These are phyloP conservation scores for Endoconidiophora laricicola DNA, from an alignment of 2,329 filamentous ascomycete genomes.

Conservation along the genomic window DNA sequence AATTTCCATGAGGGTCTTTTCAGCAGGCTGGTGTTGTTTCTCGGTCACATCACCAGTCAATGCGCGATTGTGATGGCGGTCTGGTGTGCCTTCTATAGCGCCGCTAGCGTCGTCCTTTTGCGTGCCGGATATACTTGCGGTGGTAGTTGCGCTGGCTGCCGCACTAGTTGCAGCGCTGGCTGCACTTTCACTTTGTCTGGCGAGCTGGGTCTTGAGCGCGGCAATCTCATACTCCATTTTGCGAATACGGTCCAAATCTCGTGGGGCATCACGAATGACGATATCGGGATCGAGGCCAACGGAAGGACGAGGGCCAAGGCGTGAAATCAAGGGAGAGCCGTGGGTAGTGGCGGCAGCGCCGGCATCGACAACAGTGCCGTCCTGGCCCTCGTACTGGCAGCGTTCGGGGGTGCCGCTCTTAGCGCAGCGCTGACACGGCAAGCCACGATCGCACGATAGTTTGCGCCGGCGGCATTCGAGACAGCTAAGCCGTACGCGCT, in stretches of 20 bases:
- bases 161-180: slow-evolving; percentile 14
- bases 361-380: slow-evolving; percentile 31
- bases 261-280: slow-evolving; percentile 23
- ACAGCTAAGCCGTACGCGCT: slow-evolving; percentile 42
- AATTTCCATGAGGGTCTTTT: slow-evolving; percentile 25
- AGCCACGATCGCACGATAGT: slow-evolving; percentile 43
- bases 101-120: slow-evolving; percentile 26
- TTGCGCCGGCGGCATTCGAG: slow-evolving; percentile 44
- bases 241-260: slow-evolving; percentile 41
- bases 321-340: slow-evolving; percentile 27
- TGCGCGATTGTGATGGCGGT: slow-evolving; percentile 15
- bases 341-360: slow-evolving; percentile 20
- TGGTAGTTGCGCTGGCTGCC: slow-evolving; percentile 13
- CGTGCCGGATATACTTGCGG: slow-evolving; percentile 18
- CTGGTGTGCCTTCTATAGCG: slow-evolving; percentile 17
- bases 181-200: slow-evolving; percentile 24
- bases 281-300: slow-evolving; percentile 19
- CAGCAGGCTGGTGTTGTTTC: slow-evolving; percentile 9
- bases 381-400: slow-evolving; percentile 43
- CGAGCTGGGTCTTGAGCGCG: slow-evolving; percentile 36
- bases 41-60: neutral
- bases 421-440: slow-evolving; percentile 45
- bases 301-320: slow-evolving; percentile 26
- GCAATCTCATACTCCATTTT: slow-evolving; percentile 41
- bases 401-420: slow-evolving; percentile 44